Percentiles rank a stretch among this genome's conserved stretches.
Conservation (phyloP, 345 rosid genomes). For the Toxicodendron radicans region DNA sequence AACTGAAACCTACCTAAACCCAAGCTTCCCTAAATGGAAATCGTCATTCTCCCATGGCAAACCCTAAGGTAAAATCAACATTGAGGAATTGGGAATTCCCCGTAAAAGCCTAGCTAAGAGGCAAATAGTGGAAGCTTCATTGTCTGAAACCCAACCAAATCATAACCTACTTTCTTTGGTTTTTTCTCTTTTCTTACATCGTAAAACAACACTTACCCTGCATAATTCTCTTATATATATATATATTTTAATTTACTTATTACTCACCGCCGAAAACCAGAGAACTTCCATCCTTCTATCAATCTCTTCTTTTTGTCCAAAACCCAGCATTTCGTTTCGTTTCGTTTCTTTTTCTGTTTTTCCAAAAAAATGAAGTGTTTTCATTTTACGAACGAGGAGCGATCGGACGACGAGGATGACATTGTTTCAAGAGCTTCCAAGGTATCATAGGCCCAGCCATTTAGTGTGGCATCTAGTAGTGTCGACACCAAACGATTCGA, state of each 20-base stretch:
- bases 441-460: slow-evolving; percentile 85
- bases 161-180: neutral
- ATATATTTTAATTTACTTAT: too few relatives aligned
- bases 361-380: slow-evolving; percentile 91
- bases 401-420: slow-evolving; percentile 39
- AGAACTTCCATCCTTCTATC: neutral
- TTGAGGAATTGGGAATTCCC: too few relatives aligned
- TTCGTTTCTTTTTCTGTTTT: neutral
- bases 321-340: neutral
- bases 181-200: neutral
- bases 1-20: too few relatives aligned
- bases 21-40: too few relatives aligned
- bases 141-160: neutral
- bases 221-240: too few relatives aligned
- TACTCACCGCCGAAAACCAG: neutral
- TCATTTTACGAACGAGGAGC: slow-evolving; percentile 80
- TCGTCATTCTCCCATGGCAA: too few relatives aligned
- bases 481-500: slow-evolving; percentile 82
- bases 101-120: too few relatives aligned
- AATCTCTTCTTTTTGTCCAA: neutral
- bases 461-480: slow-evolving; percentile 82
- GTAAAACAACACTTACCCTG: neutral
- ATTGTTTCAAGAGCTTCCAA: slow-evolving; percentile 56
- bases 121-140: too few relatives aligned
- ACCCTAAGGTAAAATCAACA: too few relatives aligned